Conservation (phyloP, 495 filamentous ascomycete species). For the Lophiostoma macrostomum region DNA sequence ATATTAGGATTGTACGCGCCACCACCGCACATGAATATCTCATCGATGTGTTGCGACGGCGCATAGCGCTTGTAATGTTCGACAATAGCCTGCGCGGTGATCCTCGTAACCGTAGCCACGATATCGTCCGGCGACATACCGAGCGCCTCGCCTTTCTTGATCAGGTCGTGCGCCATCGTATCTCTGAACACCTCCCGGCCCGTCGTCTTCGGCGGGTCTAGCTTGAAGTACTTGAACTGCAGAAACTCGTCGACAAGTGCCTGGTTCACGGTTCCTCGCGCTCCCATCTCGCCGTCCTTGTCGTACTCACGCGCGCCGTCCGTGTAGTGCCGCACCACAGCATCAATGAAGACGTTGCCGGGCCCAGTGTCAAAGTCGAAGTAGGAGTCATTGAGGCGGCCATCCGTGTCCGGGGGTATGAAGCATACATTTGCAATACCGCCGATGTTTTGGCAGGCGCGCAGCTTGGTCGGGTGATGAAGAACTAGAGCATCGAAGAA, state of each 20-base stretch:
- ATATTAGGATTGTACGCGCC: constrained; percentile 18
- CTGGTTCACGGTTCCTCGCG: constrained; percentile 10
- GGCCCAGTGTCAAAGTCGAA: not conserved
- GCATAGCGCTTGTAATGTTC: constrained; percentile 1
- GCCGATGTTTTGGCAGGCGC: constrained; percentile 11
- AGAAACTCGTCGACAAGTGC: constrained; percentile 8
- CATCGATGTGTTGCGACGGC: not conserved
- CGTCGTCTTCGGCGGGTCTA: not conserved
- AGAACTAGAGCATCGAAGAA: not conserved
- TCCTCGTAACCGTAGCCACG: constrained; percentile 18
- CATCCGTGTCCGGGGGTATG: constrained; percentile 6
- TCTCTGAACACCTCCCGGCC: constrained; percentile 3
- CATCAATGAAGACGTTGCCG: constrained; percentile 6
- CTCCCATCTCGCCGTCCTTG: constrained; percentile 1
- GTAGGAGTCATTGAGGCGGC: too few relatives aligned
- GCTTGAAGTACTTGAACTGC: constrained; percentile 4
- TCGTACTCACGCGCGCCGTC: not conserved
- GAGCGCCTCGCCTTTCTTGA: constrained; percentile 14
- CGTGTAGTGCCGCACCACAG: constrained; percentile 7
- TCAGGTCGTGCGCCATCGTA: constrained; percentile 7
- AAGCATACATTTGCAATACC: not conserved
- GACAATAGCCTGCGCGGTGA: constrained; percentile 16
- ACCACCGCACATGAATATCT: constrained; percentile 23
- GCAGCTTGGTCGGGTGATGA: constrained; percentile 1
- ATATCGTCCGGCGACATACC: constrained; percentile 10